Base-by-base conservation (phyloP, 1,284 basidiomycete genomes). In the Xerocomus amazonicus region DNA sequence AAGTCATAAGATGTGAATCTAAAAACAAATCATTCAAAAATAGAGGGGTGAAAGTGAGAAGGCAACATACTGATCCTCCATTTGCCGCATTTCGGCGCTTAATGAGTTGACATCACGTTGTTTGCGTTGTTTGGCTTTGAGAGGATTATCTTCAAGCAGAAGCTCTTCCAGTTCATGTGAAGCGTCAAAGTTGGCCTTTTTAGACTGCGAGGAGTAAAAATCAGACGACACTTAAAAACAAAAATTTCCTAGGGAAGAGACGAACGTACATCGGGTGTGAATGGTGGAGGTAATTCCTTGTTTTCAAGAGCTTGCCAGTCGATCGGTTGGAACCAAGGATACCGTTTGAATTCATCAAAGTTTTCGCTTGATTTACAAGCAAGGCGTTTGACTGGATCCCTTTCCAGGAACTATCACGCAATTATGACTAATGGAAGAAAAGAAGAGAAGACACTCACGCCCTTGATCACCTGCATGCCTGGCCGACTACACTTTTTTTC, bases 111-210 rank as follows among this genome's bases (percentile, higher is more conserved):
- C 69, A 60, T 97, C 94, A 54, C 94, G 88, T 54, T 90, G 87
- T 67, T 96, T 97, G 46, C 96, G 80, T 56, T 91, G 88, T 62
- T 92, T 88, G 12, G 96, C 94, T 68, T 97, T 98, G 47, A 98
- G 75, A 42, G 96, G 96, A 64, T 99, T 98, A 66, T 98, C 96
- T 70, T 98, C 96, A 9, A 99, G 73, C 32, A 99, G 69, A 35
- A 99, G 74, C 72, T 99, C 96, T 65, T 99, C 96, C 31, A 99
- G 72, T 70, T 99, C 96, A 66, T 98, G 95, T 13, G 96, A 97
- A n/a, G 95, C 95, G 66, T 99, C 96, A 67, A 98, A 99, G 69
- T 99, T 98, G 17, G 96, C 93, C 70, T 96, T 96, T 73, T 97
- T 97, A 19, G 87, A 85, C 92, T 97, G 67, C 26, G 17, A 28